Conservation (phyloP, 352 stramenopile species). For the Bremia lactucae region DNA sequence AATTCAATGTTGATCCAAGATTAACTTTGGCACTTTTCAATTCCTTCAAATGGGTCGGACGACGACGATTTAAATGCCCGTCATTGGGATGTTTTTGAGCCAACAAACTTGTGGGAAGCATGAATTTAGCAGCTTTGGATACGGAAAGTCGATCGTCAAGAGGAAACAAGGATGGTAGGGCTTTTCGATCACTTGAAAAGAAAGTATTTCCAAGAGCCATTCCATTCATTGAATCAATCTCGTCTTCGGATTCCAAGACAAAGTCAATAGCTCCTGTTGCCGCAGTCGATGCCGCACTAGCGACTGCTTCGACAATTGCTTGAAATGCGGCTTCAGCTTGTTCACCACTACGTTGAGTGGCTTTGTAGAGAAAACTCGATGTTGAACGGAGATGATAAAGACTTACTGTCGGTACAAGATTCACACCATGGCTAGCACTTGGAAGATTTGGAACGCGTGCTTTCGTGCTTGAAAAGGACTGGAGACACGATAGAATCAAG, state of each 20-base stretch:
- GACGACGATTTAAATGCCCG: slow-evolving; percentile 17
- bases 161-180: slow-evolving; percentile 39
- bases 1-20: slow-evolving; percentile 61
- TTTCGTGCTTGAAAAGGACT: slow-evolving; percentile 30
- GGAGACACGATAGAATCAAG: slow-evolving; percentile 34
- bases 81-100: no score
- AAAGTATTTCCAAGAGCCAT: slow-evolving; percentile 24
- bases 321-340: slow-evolving; percentile 67
- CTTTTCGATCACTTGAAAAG: slow-evolving; percentile 28
- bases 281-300: slow-evolving; percentile 33
- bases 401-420: slow-evolving; percentile 25
- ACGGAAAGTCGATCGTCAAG: slow-evolving; percentile 56
- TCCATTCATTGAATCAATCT: slow-evolving; percentile 27
- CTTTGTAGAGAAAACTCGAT: slow-evolving; percentile 58
- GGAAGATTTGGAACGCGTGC: slow-evolving; percentile 7
- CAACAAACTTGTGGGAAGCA: no score
- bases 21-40: slow-evolving; percentile 69
- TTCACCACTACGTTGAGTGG: slow-evolving; percentile 50
- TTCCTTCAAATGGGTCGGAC: slow-evolving; percentile 42
- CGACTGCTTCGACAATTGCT: slow-evolving; percentile 50
- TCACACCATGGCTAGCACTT: slow-evolving; percentile 10
- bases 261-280: slow-evolving; percentile 21
- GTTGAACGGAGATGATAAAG: slow-evolving; percentile 48
- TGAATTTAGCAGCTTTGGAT: slow-evolving; percentile 37
- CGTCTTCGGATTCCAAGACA: slow-evolving; percentile 46